These are phyloP conservation scores for Phytophthora fragariaefolia DNA, from an alignment of 352 stramenopile species.

Conservation along the genomic window DNA sequence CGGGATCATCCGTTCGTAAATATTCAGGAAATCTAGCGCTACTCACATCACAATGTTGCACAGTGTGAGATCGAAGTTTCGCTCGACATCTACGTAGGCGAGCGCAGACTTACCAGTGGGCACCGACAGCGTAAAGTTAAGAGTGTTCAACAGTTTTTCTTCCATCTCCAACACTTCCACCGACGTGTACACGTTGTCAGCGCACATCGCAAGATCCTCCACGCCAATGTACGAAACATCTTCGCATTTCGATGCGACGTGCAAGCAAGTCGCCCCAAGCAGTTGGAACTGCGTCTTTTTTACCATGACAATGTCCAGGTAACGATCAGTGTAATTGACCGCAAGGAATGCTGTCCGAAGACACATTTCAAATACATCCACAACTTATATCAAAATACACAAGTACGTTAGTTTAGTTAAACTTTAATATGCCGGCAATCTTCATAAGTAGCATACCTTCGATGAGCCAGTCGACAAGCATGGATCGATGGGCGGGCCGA, in stretches of 20 bases:
- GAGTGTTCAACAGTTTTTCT: conserved; percentile 92
- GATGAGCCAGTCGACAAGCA: conserved; percentile 94
- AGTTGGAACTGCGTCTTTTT: conserved; percentile 91
- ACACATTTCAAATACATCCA: conserved; percentile 94
- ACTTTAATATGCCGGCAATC: not conserved
- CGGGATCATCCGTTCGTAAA: conserved; percentile 89
- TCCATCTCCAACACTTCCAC: conserved; percentile 92
- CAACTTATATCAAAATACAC: conserved; percentile 51
- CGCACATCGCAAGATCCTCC: conserved; percentile 91
- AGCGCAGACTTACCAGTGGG: conserved; percentile 76
- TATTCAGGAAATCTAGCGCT: conserved; percentile 91
- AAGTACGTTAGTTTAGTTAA: not conserved
- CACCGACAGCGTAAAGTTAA: conserved; percentile 92
- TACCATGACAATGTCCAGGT: conserved; percentile 89
- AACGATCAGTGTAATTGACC: conserved; percentile 92
- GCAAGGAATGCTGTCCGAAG: conserved; percentile 89
- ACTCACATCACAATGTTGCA: conserved; percentile 9
- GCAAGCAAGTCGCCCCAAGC: conserved; percentile 89
- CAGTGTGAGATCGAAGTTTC: not conserved
- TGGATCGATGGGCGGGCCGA: conserved; percentile 84
- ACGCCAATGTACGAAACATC: conserved; percentile 94
- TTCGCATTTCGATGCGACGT: conserved; percentile 92
- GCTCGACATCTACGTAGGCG: too few species aligned
- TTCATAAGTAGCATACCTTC: conserved; percentile 61
- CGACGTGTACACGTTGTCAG: conserved; percentile 91